Conservation (phyloP, 2,329 filamentous ascomycete species). For the Diaporthe batatas region DNA sequence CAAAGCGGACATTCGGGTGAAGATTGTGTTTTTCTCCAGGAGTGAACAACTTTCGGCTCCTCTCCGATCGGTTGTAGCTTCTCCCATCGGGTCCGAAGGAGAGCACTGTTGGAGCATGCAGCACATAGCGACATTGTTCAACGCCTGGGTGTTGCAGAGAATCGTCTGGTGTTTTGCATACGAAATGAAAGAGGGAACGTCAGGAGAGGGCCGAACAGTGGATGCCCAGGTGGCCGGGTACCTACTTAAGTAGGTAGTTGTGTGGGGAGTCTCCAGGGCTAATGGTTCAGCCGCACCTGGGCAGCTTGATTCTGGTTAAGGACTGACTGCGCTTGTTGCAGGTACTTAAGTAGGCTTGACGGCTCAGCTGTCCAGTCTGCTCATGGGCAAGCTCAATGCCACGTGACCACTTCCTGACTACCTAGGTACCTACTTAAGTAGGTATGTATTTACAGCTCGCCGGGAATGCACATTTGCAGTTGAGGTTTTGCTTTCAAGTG, state of each 20-base stretch:
- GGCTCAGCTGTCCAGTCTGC: neutral
- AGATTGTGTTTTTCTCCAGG: neutral
- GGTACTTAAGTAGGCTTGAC: neutral
- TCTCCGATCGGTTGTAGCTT: neutral
- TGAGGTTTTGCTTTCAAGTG: neutral
- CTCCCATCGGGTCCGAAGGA: neutral
- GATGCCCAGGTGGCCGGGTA: neutral
- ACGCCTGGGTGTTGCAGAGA: fast-evolving
- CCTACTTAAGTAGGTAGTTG: no score
- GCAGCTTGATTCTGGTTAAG: neutral
- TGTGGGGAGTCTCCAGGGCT: neutral
- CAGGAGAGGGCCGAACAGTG: neutral
- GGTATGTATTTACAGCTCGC: neutral
- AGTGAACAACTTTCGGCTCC: neutral
- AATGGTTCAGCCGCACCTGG: conserved; percentile 6
- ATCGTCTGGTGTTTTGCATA: neutral
- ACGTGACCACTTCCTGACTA: neutral
- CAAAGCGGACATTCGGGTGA: neutral
- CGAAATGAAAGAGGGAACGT: neutral
- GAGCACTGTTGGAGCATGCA: neutral
- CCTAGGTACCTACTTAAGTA: no score
- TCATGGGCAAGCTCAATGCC: neutral
- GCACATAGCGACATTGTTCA: neutral
- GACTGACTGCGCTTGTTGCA: neutral
- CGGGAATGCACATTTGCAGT: neutral